Evolutionary conservation across 2,329 filamentous ascomycete species (phyloP), one percentile per base, ranked within the genome.

Genomic region (Penicillium vulpinum): DNA sequence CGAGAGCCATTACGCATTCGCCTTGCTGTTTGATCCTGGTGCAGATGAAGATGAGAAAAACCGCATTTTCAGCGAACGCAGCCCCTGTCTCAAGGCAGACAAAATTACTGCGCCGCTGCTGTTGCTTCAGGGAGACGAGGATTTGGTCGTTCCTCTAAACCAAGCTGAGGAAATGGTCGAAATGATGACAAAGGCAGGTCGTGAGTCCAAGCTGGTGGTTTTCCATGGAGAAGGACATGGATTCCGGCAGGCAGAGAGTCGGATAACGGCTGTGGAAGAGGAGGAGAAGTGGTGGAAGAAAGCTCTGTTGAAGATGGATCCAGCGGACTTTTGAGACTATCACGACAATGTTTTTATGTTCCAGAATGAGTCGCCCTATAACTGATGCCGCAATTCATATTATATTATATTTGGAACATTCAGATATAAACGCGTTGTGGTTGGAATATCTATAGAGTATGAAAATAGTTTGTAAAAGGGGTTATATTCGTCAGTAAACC

Each of bases 101-200:
- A 73, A 74, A 51, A 81, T 83, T 52, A 69, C 67, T 21, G 69
- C 77, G 2, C 81, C 82, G 2, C 63, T 87, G 15, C 67, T 85
- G 39, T 68, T 87, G 21, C 61, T 86, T 5, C 81, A 85, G 15
- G 84, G 84, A 0, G 75, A 75, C 5, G 71, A 74, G 8, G 85
- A 87, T 60, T 79, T 77, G 24, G 78, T 86, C 3, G 84, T 86
- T n/a, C 84, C 83, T 0, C 66, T 81, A 16, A 74, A 77, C n/a
- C 85, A 87, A 65, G 81, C 81, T 6, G 71, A 76, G 40, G 74
- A 80, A 45, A 81, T 87, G 65, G 76, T 80, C 15, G 67, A 70
- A 35, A 72, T 74, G n/a, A 70, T 83, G 15, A 67, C 65, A 44
- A 62, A 67, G 33, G 72, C 67, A 1, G 78, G 76, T 0, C 74